phyloP scores from a whole-genome alignment of 495 filamentous ascomycete species.

The Aspergillus asperescens region DNA sequence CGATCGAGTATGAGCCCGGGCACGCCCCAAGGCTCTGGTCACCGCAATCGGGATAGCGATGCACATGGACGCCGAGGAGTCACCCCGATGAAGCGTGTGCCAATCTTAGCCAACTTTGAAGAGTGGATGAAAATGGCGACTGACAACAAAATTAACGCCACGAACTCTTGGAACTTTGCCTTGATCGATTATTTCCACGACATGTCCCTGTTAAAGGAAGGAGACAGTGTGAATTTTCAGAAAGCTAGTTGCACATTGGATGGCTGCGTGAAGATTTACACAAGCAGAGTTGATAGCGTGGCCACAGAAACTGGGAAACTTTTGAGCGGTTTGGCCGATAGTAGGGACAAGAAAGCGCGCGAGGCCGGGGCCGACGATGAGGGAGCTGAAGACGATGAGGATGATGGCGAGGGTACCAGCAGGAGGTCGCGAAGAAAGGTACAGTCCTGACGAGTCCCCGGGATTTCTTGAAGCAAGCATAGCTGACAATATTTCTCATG shows the following conservation, averaged over 20 bases:
- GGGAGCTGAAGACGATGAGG: conserved; percentile 65
- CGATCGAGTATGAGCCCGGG: conserved; percentile 61
- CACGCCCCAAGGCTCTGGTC: conserved; percentile 53
- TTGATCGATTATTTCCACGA: conserved; percentile 99
- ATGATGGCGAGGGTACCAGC: conserved; percentile 74
- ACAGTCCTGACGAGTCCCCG: background rate
- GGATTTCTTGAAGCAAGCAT: background rate
- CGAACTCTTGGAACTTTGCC: conserved; percentile 99
- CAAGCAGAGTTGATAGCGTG: conserved; percentile 95
- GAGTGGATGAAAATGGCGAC: conserved; percentile 99
- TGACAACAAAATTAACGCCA: conserved; percentile 99
- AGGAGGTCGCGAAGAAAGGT: conserved; percentile 73
- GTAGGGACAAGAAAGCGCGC: conserved; percentile 69
- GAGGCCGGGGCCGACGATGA: conserved; percentile 59
- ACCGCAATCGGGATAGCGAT: conserved; percentile 51
- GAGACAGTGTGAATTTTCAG: conserved; percentile 96
- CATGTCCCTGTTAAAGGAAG: conserved; percentile 94
- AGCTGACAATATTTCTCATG: conserved; percentile 14
- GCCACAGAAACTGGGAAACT: conserved; percentile 96
- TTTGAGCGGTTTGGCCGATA: conserved; percentile 89
- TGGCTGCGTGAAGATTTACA: conserved; percentile 99
- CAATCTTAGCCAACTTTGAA: conserved; percentile 95
- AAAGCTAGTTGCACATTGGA: conserved; percentile 97
- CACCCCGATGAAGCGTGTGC: conserved; percentile 94
- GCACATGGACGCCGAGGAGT: conserved; percentile 65